These are phyloP conservation scores for Penicillium sp. DNA, from an alignment of 2,329 filamentous ascomycete genomes.

Conservation along the genomic window DNA sequence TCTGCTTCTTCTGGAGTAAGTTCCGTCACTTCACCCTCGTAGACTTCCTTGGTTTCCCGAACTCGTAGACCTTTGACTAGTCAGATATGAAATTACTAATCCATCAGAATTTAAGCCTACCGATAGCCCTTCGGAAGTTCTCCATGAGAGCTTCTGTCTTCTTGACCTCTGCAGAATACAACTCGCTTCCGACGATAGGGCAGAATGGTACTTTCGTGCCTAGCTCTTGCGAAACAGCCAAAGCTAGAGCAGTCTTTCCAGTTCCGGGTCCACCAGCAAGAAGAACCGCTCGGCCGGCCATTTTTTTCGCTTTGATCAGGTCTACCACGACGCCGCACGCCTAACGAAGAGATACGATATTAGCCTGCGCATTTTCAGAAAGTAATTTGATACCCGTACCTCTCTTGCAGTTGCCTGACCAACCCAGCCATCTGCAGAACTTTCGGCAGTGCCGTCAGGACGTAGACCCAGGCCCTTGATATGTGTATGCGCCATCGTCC, in stretches of 20 bases:
- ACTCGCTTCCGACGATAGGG: slow-evolving; percentile 94
- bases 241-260: slow-evolving; percentile 92
- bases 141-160: slow-evolving; percentile 99
- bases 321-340: slow-evolving; percentile 95
- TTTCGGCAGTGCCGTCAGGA: slow-evolving; percentile 79
- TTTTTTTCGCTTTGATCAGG: slow-evolving; percentile 92
- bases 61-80: slow-evolving; percentile 66
- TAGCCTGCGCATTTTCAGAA: not conserved
- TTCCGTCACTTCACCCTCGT: slow-evolving; percentile 97
- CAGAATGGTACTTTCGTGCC: slow-evolving; percentile 98
- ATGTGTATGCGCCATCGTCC: slow-evolving; percentile 94
- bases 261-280: slow-evolving; percentile 93
- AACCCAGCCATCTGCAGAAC: slow-evolving; percentile 76
- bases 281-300: slow-evolving; percentile 90
- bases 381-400: slow-evolving; percentile 48
- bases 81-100: slow-evolving; percentile 17
- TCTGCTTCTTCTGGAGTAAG: slow-evolving; percentile 96
- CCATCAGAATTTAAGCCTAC: slow-evolving; percentile 39
- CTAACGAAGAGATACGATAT: slow-evolving; percentile 42
- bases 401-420: slow-evolving; percentile 86
- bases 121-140: slow-evolving; percentile 95
- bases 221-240: slow-evolving; percentile 93
- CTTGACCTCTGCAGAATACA: slow-evolving; percentile 97
- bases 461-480: slow-evolving; percentile 92
- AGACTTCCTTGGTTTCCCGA: slow-evolving; percentile 97